These are phyloP conservation scores for Syzygium grande DNA, from an alignment of 345 rosid genomes.

Conservation along the genomic window DNA sequence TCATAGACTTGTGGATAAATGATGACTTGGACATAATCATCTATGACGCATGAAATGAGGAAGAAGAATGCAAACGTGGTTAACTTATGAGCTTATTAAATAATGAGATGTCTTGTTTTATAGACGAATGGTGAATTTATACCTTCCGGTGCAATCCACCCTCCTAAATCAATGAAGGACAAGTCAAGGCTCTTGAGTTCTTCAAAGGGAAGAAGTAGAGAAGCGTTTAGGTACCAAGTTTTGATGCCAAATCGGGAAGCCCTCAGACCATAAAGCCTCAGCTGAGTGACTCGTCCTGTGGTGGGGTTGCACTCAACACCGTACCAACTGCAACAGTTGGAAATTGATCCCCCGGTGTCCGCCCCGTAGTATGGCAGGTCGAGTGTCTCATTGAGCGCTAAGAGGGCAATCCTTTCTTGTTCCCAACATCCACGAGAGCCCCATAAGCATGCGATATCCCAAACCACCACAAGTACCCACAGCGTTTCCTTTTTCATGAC, in stretches of 20 bases:
- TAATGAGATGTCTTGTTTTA: not conserved
- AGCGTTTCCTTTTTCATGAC: rapidly evolving
- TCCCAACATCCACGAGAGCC: not conserved
- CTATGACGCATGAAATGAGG: rapidly evolving
- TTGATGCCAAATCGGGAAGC: rapidly evolving
- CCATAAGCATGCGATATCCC: not conserved
- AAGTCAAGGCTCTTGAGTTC: not conserved
- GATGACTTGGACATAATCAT: rapidly evolving
- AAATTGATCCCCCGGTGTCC: not conserved
- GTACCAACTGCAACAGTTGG: rapidly evolving
- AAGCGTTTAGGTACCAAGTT: not conserved
- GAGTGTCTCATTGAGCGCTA: not conserved
- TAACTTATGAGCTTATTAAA: not conserved
- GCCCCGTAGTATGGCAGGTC: no score
- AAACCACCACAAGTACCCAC: not conserved
- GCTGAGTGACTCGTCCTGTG: not conserved
- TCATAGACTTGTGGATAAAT: rapidly evolving
- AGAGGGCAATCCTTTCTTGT: not conserved
- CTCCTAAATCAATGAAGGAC: rapidly evolving
- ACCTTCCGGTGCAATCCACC: not conserved
- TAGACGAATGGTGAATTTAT: rapidly evolving
- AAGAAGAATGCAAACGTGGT: rapidly evolving
- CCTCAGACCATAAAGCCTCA: rapidly evolving
- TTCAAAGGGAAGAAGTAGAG: not conserved
- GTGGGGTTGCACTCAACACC: not conserved